A percentile compares a stretch with the other conserved stretches of the same genome.
These are phyloP conservation scores for Ganoderma sinense DNA, from an alignment of 1,284 basidiomycete genomes.

Conservation along the genomic window DNA sequence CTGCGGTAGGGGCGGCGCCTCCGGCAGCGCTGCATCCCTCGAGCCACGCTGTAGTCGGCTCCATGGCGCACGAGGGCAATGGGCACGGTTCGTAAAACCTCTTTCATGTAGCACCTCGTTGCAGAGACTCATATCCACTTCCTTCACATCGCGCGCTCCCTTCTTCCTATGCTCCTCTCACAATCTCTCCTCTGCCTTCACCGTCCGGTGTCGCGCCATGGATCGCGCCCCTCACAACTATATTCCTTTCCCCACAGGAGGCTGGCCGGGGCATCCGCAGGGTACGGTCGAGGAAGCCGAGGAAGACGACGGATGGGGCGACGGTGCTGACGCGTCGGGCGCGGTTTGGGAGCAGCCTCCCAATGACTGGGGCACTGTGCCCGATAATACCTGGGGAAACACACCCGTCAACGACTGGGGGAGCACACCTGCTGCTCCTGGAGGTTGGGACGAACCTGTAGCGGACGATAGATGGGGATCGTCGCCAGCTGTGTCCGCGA, in stretches of 20 bases:
- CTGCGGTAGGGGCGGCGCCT: conserved; percentile 16
- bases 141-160: conserved; percentile 9
- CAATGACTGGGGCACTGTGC: not conserved
- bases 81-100: conserved; percentile 25
- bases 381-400: conserved; percentile 1
- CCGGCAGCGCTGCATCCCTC: conserved; percentile 21
- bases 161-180: not conserved
- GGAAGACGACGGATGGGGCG: conserved; percentile 24
- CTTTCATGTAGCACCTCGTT: conserved; percentile 11
- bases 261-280: conserved; percentile 29
- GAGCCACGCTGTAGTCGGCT: conserved; percentile 20
- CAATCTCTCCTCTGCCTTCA: conserved; percentile 8
- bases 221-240: conserved; percentile 24
- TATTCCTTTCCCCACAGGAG: conserved; percentile 28
- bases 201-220: conserved; percentile 23
- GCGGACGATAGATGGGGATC: conserved; percentile 12
- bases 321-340: conserved; percentile 11
- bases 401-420: conserved; percentile 15
- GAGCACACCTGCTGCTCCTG: conserved; percentile 11
- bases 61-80: conserved; percentile 18
- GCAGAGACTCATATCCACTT: conserved; percentile 9
- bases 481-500: conserved; percentile 5
- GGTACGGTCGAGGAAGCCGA: conserved; percentile 20
- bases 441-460: conserved; percentile 12
- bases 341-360: conserved; percentile 20